These are phyloP conservation scores for Lodderomyces margitis DNA, from an alignment of 1,139 yeast species.

Conservation along the genomic window DNA sequence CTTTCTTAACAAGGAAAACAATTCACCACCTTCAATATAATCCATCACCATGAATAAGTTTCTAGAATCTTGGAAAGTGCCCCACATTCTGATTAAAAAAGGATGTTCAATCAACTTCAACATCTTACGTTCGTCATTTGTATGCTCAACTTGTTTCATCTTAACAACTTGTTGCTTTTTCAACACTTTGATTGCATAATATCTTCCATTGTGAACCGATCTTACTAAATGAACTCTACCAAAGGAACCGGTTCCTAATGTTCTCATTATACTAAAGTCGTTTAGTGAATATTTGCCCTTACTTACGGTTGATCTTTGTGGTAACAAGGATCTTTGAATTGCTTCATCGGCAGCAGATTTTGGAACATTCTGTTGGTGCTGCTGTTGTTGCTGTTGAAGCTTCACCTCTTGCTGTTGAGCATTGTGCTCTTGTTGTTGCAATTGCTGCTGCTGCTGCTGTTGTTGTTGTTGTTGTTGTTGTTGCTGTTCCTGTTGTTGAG, in stretches of 20 bases:
- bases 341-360: constrained; percentile 26
- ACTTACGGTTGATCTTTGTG: constrained; percentile 37
- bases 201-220: constrained; percentile 58
- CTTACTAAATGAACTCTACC: constrained; percentile 62
- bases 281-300: constrained; percentile 56
- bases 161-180: constrained; percentile 58
- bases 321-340: constrained; percentile 30
- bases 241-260: constrained; percentile 61
- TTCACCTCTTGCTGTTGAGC: constrained; percentile 13
- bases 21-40: constrained; percentile 62
- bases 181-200: constrained; percentile 58
- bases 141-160: constrained; percentile 64
- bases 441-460: constrained; percentile 9
- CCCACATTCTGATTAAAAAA: constrained; percentile 63
- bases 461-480: constrained; percentile 3
- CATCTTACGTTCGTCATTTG: constrained; percentile 60
- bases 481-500: neutral
- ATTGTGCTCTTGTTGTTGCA: constrained; percentile 10
- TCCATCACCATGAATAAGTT: constrained; percentile 63
- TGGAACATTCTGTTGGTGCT: constrained; percentile 7
- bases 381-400: constrained; percentile 10
- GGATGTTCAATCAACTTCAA: constrained; percentile 58
- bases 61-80: constrained; percentile 57
- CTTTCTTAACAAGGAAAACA: constrained; percentile 53
- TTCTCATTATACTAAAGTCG: constrained; percentile 54